phyloP scores from a whole-genome alignment of 306 rosid genomes.

The Styphnolobium japonicum region DNA sequence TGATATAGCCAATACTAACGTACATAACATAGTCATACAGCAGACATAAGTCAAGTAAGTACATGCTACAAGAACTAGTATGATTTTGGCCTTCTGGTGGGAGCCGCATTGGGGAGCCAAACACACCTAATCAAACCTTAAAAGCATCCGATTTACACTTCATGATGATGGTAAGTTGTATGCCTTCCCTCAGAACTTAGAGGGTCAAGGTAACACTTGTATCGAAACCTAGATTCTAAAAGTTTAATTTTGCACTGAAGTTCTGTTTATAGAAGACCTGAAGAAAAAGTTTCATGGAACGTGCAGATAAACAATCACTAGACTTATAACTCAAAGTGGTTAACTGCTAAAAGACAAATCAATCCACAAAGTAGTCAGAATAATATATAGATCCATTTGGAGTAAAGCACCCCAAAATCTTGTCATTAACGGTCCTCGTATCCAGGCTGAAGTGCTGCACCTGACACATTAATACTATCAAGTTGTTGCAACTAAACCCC shows the following conservation, averaged over 20 bases:
- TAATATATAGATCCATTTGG: not conserved
- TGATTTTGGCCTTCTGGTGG: not conserved
- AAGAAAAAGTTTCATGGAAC: not conserved
- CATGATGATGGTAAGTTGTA: not conserved
- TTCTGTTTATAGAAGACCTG: not conserved
- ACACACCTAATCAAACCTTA: not conserved
- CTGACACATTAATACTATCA: not conserved
- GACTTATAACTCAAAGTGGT: not conserved
- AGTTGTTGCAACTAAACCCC: slow-evolving; percentile 2
- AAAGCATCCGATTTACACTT: not conserved
- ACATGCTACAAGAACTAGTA: not conserved
- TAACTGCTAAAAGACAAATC: not conserved
- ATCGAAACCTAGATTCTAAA: not conserved
- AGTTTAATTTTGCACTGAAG: not conserved
- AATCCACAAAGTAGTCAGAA: not conserved
- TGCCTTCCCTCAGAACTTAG: not conserved
- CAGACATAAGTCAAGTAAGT: not conserved
- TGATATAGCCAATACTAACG: not conserved
- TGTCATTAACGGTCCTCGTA: not conserved
- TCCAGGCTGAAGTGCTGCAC: not conserved
- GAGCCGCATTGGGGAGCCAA: not conserved
- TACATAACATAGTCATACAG: not conserved
- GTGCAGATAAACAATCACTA: not conserved
- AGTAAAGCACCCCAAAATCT: slow-evolving; percentile 4
- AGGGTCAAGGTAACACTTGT: not conserved